A percentile compares a stretch with the other conserved stretches of the same genome.
phyloP scores from a whole-genome alignment of 2,329 filamentous ascomycete species.

The Chaetomiaceae sp. region DNA sequence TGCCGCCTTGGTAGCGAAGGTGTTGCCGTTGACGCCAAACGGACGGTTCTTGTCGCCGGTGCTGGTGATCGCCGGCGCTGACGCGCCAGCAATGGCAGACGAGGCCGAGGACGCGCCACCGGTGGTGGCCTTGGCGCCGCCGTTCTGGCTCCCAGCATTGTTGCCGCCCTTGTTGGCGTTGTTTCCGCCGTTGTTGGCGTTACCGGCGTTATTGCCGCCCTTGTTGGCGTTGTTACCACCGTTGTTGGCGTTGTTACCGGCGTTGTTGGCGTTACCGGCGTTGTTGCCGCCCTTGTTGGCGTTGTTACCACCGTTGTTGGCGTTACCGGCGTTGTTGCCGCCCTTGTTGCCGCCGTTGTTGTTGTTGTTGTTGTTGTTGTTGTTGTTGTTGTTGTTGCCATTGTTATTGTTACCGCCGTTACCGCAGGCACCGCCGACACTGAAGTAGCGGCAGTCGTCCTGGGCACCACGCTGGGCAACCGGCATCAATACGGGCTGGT shows the following conservation, averaged over 20 bases:
- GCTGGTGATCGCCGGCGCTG: slow-evolving; percentile 44
- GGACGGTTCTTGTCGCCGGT: slow-evolving; percentile 44
- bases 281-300: slow-evolving; percentile 8
- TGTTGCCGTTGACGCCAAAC: slow-evolving; percentile 51
- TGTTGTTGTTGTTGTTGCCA: slow-evolving; percentile 22
- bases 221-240: slow-evolving; percentile 11
- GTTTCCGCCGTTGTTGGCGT: slow-evolving; percentile 5
- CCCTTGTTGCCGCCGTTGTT: slow-evolving; percentile 2
- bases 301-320: slow-evolving; percentile 5
- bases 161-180: slow-evolving; percentile 1
- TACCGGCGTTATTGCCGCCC: not conserved
- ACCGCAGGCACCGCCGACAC: slow-evolving; percentile 28
- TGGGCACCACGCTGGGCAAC: slow-evolving; percentile 41
- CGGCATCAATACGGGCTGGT: slow-evolving; percentile 40
- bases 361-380: slow-evolving; percentile 7
- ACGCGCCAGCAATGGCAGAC: slow-evolving; percentile 47
- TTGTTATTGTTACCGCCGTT: slow-evolving; percentile 21
- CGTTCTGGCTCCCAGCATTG: not conserved
- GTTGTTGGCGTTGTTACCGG: slow-evolving; percentile 3
- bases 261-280: slow-evolving; percentile 5
- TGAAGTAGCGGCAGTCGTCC: slow-evolving; percentile 41
- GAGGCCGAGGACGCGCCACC: no score
- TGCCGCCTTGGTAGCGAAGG: slow-evolving; percentile 49
- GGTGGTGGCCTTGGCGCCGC: slow-evolving; percentile 1
- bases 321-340: slow-evolving; percentile 5